Conservation (phyloP, 2,329 filamentous ascomycete genomes). For the Mariannaea elegans region DNA sequence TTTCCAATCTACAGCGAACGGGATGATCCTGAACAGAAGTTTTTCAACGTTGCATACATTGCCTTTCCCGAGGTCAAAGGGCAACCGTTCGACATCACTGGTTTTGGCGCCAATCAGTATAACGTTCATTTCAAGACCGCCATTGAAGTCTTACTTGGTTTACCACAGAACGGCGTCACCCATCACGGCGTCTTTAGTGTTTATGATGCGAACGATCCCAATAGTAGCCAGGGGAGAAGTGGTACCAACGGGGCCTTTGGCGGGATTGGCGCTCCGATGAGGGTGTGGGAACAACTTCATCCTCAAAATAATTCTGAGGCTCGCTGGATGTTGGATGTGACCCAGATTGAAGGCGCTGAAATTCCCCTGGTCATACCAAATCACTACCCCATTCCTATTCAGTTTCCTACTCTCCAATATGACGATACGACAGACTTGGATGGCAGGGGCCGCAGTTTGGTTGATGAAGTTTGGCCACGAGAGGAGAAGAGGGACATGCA, state of each 20-base stretch:
- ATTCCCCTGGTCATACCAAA: conserved; percentile 31
- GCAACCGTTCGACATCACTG: conserved; percentile 8
- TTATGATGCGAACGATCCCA: conserved; percentile 14
- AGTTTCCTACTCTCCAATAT: background rate
- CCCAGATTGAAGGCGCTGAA: background rate
- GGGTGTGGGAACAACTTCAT: conserved; percentile 30
- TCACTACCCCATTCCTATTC: conserved; percentile 21
- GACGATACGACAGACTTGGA: background rate
- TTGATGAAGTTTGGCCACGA: background rate
- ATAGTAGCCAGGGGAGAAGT: background rate
- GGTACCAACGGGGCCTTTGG: conserved; percentile 23
- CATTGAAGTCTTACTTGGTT: conserved; percentile 39
- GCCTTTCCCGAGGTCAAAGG: conserved; percentile 28
- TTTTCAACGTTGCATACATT: conserved; percentile 31
- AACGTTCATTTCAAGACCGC: conserved; percentile 35
- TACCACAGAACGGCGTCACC: background rate
- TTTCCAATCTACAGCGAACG: conserved; percentile 8
- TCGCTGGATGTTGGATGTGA: conserved; percentile 26
- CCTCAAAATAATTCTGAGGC: conserved; percentile 23
- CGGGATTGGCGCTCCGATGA: conserved; percentile 21
- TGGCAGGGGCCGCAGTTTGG: background rate
- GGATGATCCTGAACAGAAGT: conserved; percentile 10
- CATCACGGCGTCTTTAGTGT: conserved; percentile 33
- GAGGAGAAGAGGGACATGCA: background rate
- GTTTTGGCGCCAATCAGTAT: conserved; percentile 41